Evolutionary conservation across 2,329 filamentous ascomycete genomes (phyloP).

Genomic region (Fusarium austroafricanum): DNA sequence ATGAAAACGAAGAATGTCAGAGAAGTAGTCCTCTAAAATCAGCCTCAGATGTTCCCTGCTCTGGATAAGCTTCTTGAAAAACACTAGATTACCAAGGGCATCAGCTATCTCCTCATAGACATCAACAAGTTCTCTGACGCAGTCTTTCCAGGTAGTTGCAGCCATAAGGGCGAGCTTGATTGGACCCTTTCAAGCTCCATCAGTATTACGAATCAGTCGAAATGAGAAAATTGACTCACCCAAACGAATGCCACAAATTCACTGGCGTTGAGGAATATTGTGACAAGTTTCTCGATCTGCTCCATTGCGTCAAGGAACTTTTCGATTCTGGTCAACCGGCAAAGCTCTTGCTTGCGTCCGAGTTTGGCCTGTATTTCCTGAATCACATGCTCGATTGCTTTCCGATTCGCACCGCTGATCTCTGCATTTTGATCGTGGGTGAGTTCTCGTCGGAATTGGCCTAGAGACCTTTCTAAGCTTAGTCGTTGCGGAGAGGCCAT

Average conservation of each 20-base stretch:
- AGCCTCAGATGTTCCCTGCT: accelerated
- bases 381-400: accelerated
- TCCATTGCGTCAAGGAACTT: constrained; percentile 1
- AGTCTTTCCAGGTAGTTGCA: not conserved
- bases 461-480: not conserved
- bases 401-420: accelerated
- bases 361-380: not conserved
- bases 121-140: not conserved
- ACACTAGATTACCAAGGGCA: accelerated
- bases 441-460: not conserved
- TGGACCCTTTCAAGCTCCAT: accelerated
- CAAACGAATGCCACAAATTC: constrained; percentile 6
- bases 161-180: constrained; percentile 19
- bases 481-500: not conserved
- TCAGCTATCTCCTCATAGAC: constrained; percentile 8
- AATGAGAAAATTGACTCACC: not conserved
- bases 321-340: not conserved
- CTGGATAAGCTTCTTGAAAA: not conserved
- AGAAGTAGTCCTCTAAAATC: constrained; percentile 3
- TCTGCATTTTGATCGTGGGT: not conserved
- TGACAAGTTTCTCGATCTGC: not conserved
- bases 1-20: not conserved
- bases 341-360: not conserved
- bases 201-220: accelerated
- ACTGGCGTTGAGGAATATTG: not conserved